These are phyloP conservation scores for Bruguiera sexangula DNA, from an alignment of 345 rosid species.

Conservation along the genomic window DNA sequence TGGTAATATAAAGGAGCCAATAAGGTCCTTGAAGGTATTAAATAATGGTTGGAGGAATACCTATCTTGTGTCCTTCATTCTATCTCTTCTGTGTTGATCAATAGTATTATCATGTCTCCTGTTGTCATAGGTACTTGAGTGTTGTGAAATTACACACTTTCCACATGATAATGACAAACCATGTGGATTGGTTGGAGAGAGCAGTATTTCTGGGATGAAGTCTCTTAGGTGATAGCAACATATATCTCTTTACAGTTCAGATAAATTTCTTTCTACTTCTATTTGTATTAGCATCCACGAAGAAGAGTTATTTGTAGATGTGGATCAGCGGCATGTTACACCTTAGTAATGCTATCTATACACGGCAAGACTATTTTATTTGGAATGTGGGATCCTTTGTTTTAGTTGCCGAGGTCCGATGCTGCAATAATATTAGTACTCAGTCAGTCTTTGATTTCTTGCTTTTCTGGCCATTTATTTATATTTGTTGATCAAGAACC, in stretches of 20 bases:
- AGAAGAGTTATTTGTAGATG: neutral
- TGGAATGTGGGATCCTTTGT: neutral
- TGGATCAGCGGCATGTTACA: neutral
- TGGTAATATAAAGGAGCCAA: no score
- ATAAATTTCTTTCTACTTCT: neutral
- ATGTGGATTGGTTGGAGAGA: no score
- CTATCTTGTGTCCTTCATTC: no score
- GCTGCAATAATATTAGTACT: neutral
- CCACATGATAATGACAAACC: no score
- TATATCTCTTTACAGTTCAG: neutral
- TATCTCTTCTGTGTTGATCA: no score
- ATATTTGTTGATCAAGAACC: neutral
- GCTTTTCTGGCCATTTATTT: neutral
- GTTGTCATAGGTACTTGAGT: no score
- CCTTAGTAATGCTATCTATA: neutral
- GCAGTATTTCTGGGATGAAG: no score
- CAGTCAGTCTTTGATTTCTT: neutral
- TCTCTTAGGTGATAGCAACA: no score
- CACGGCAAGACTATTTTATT: neutral
- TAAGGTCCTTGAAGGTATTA: no score
- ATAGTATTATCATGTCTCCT: no score
- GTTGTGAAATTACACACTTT: no score
- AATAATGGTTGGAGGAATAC: no score
- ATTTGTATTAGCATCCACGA: neutral
- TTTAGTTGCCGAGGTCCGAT: neutral